phyloP scores from a whole-genome alignment of 2,329 filamentous ascomycete species.

The Botryotinia calthae region DNA sequence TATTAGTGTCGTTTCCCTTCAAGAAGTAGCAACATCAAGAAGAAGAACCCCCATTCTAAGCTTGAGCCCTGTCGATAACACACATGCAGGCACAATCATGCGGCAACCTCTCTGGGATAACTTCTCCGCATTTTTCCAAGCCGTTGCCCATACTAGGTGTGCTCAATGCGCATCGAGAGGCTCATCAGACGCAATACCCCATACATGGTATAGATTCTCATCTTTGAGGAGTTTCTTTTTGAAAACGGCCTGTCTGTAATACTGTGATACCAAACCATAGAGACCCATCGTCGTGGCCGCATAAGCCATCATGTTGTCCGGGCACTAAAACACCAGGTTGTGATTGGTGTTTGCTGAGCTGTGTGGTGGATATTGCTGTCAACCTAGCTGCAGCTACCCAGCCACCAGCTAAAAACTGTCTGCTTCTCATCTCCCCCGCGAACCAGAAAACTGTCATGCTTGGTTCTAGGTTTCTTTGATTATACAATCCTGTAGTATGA shows the following conservation, averaged over 20 bases:
- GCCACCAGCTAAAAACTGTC: slow-evolving; percentile 15
- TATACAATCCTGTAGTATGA: not conserved
- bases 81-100: not conserved
- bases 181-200: not conserved
- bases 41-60: not conserved
- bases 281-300: slow-evolving; percentile 1
- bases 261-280: not conserved
- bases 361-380: slow-evolving; percentile 8
- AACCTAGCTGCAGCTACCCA: slow-evolving; percentile 18
- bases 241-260: not conserved
- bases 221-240: not conserved
- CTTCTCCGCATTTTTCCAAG: slow-evolving; percentile 4
- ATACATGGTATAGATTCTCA: not conserved
- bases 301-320: slow-evolving; percentile 1
- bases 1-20: not conserved
- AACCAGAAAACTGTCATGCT: slow-evolving; percentile 16
- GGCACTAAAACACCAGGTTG: not conserved
- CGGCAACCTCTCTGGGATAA: not conserved
- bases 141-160: not conserved
- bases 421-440: slow-evolving; percentile 19
- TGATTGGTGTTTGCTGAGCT: slow-evolving; percentile 7
- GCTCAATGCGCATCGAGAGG: not conserved
- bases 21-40: not conserved
- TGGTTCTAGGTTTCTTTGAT: slow-evolving; percentile 5
- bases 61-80: not conserved